Evolutionary conservation across 352 stramenopile genomes (phyloP), one percentile per base, ranked within the genome.

Genomic region (Lagenidium sp.): DNA sequence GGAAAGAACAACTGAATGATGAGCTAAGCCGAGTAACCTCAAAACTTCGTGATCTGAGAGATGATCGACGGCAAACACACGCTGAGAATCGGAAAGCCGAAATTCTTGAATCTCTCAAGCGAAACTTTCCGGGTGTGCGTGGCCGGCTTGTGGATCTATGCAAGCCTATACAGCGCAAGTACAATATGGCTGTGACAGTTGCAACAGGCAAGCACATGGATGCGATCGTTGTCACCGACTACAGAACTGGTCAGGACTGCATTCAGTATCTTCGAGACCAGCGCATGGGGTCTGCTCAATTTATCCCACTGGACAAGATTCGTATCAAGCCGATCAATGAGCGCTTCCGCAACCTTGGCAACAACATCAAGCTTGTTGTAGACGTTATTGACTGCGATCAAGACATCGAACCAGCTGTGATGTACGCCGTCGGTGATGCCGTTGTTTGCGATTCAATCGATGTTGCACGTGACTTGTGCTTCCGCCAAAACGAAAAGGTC

Each of bases 151-250:
- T 98, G 1, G 95, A 99, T 56, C 60, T 99, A 6, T 99, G 94
- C 71, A 97, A 95, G 35, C 96, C 97, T 1, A 86, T 92, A 16
- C 92, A 98, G 56, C 71, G 91, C 26, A 93, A 96, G 48, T 99
- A 98, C 71, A 97, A 98, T 61, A 83, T 98, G 59, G 96, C 95
- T 19, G 91, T 99, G 18, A 97, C 93, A 1, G 92, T 98, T 2
- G 96, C 95, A 22, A 95, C 88, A n/a, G 96, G 96, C 36, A 98
- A 97, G 44, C 86, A 98, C 65, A 98, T 98, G 91, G 95, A 99
- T 53, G 76, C 84, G 16, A 69, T 94, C 25, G 81, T 94, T 39
- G 81, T 94, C 12, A 44, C 38, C 1, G 74, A 94, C 38, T 84
- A 83, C 50, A 85, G 80, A 43, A 94, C 76, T 20, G 79, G 63